Evolutionary conservation across 495 filamentous ascomycete genomes (phyloP), one percentile per base, ranked within the genome.

Genomic region (Aspergillus incahuasiensis): DNA sequence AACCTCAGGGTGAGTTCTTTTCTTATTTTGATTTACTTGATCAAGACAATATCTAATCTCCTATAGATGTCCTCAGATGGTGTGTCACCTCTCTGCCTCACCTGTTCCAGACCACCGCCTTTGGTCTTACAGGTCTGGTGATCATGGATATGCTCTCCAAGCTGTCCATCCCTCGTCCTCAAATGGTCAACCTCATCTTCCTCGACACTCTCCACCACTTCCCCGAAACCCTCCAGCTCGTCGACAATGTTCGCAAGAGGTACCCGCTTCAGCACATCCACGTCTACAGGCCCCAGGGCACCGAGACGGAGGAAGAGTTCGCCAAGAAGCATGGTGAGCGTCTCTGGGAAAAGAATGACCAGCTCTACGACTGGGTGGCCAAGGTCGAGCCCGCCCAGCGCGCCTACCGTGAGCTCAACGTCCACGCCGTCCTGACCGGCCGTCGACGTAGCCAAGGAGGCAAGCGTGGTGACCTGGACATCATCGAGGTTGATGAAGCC

Each of bases 171-270:
- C 85, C 88, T 50, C 79, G 81, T 7, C 80, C 86, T 11, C 73
- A 78, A 40, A 77, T 83, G 46, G 83, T 96, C 58, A 91, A 97
- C 65, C 82, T 95, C 48, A 89, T 98, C 74, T 98, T 97, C 82
- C 86, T 97, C 61, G 91, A 98, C 74, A 98, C 94, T 21, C 82
- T 96, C 9, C 86, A 97, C 75, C 94, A 98, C 76, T 98, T 98
- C 73, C 66, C 84, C 47, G 92, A 98, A 74, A 98, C 95, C 15
- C 80, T 89, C 28, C 79, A 82, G 48, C 82, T 98, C 5, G 85
- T 97, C 41, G 85, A 92, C 63, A 82, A 83, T 40, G 85, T 96
- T 55, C 82, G 82, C 64, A 77, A 78, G 51, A 78, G 80, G 39
- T 98, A 98, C 66, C 86, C 88, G 6, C 78, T 85, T 54, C 77